Conservation (phyloP, 2,329 filamentous ascomycete species). For the Dactylonectria macrodidyma region DNA sequence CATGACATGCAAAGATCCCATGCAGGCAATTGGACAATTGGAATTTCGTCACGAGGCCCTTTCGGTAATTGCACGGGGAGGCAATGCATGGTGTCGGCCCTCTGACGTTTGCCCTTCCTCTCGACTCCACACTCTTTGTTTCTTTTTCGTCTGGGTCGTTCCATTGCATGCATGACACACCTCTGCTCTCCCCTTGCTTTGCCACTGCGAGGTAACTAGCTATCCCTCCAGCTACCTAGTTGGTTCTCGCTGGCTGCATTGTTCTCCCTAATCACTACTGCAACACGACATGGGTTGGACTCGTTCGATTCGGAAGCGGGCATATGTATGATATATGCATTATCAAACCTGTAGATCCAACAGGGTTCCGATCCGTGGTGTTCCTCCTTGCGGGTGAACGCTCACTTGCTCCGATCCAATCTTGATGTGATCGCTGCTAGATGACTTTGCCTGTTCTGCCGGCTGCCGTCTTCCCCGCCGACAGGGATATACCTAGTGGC, state of each 20-base stretch:
- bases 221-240: neutral
- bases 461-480: conserved; percentile 7
- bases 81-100: neutral
- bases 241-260: neutral
- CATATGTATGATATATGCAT: neutral
- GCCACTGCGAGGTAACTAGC: neutral
- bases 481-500: conserved; percentile 24
- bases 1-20: neutral
- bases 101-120: neutral
- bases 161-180: conserved; percentile 3
- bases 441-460: neutral
- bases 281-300: neutral
- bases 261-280: neutral
- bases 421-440: conserved; percentile 22
- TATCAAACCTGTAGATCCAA: neutral
- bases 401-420: conserved; percentile 19
- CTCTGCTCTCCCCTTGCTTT: conserved; percentile 4
- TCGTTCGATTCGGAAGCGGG: conserved; percentile 7
- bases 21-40: conserved; percentile 1
- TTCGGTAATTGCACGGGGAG: conserved; percentile 13
- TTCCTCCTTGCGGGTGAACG: neutral
- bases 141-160: conserved; percentile 11
- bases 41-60: neutral
- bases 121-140: conserved; percentile 11
- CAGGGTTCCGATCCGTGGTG: neutral